phyloP scores from a whole-genome alignment of 2,329 filamentous ascomycete genomes.

The Fusarium aywerte region DNA sequence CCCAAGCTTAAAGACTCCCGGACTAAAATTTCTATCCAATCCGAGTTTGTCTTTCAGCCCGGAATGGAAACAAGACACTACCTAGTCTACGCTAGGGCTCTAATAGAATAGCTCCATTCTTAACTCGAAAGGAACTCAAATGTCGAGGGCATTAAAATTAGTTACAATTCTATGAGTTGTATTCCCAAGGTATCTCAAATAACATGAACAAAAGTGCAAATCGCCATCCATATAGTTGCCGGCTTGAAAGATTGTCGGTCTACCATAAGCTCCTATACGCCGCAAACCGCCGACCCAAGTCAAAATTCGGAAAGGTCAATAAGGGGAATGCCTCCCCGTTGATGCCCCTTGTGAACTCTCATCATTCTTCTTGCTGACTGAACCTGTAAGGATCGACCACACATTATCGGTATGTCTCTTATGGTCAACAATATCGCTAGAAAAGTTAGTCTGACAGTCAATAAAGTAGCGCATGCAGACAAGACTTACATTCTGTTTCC shows the following conservation, averaged over 20 bases:
- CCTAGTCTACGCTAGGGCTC: slow-evolving; percentile 16
- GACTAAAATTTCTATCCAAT: slow-evolving; percentile 10
- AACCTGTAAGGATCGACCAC: slow-evolving; percentile 16
- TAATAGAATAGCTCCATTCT: slow-evolving; percentile 8
- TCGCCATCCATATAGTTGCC: background rate
- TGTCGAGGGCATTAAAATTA: background rate
- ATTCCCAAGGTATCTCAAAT: background rate
- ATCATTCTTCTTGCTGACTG: slow-evolving; percentile 5
- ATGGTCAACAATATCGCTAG: slow-evolving; percentile 30
- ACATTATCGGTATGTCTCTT: slow-evolving; percentile 3
- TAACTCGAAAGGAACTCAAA: background rate
- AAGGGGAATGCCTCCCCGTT: background rate
- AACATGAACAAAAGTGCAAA: background rate
- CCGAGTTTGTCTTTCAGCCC: background rate
- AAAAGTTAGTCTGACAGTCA: background rate
- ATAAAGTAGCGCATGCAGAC: fast-evolving
- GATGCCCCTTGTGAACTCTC: background rate
- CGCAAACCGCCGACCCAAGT: background rate
- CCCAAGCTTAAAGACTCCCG: background rate
- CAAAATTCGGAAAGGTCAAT: background rate
- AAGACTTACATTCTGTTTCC: background rate
- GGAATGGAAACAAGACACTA: slow-evolving; percentile 12
- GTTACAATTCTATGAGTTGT: background rate
- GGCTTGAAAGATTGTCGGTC: too few species aligned
- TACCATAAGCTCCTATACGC: background rate